Evolutionary conservation across 768 basidiomycete species (phyloP).

Genomic region (Ramaria sp.): DNA sequence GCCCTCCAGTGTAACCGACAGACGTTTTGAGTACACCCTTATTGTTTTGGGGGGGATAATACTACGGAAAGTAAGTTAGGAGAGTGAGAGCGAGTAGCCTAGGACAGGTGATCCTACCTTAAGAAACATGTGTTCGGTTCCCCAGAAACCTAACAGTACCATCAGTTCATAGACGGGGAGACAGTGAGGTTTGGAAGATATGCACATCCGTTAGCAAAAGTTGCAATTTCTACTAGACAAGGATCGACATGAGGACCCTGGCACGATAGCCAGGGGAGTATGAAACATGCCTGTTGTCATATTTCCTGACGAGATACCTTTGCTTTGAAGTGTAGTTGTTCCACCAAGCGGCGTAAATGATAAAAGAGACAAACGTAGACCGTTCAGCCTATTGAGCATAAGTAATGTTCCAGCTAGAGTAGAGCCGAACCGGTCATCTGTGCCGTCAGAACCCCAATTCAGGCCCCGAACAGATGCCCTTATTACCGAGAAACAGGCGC

Average conservation of each 20-base stretch:
- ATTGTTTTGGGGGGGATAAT: conserved; percentile 58
- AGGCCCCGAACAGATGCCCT: too few relatives aligned
- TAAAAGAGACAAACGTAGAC: conserved; percentile 2
- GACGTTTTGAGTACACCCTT: conserved; percentile 66
- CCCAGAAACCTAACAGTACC: conserved; percentile 49
- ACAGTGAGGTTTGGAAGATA: neutral
- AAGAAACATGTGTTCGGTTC: conserved; percentile 75
- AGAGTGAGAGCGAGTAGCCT: neutral
- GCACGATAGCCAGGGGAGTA: neutral
- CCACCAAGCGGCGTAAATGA: neutral
- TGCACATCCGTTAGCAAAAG: conserved; percentile 42
- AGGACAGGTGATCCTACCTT: conserved; percentile 23
- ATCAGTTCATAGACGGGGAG: neutral
- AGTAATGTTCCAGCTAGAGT: too few relatives aligned
- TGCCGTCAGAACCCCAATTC: too few relatives aligned
- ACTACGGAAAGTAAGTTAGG: conserved; percentile 13
- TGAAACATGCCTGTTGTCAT: conserved; percentile 2
- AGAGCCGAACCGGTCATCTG: too few relatives aligned
- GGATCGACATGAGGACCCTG: neutral
- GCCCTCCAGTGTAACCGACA: conserved; percentile 77
- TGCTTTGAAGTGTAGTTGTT: neutral
- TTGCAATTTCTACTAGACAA: conserved; percentile 7
- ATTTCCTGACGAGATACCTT: neutral
- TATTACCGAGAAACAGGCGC: too few relatives aligned
- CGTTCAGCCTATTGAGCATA: conserved; percentile 9